Evolutionary conservation across 2,329 filamentous ascomycete species (phyloP).

Genomic region (Colletotrichum plurivorum): DNA sequence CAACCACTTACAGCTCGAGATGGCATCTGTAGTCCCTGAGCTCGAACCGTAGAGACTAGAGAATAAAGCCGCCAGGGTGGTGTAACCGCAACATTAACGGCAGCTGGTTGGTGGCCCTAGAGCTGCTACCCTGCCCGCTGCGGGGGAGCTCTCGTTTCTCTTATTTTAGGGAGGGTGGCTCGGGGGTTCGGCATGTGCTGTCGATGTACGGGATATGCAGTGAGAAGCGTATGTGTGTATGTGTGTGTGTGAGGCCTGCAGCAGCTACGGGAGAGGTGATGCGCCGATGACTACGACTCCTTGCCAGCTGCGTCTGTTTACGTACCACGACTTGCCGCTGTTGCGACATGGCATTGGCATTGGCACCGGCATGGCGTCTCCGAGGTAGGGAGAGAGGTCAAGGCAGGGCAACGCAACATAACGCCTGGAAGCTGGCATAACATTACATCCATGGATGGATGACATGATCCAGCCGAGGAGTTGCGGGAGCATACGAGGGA

Average conservation of each 20-base stretch:
- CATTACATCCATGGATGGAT: constrained; percentile 4
- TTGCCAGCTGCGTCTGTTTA: constrained; percentile 30
- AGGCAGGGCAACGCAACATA: constrained; percentile 26
- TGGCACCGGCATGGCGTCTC: constrained; percentile 9
- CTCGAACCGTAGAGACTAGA: too few species aligned
- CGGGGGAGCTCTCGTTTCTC: constrained; percentile 18
- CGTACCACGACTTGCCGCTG: constrained; percentile 16
- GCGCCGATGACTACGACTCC: constrained; percentile 35
- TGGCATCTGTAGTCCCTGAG: too few species aligned
- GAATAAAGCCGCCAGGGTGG: too few species aligned
- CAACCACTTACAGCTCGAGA: background rate
- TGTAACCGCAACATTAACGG: too few species aligned
- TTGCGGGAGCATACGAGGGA: constrained; percentile 1
- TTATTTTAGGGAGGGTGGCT: background rate
- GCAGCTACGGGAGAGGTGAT: constrained; percentile 31
- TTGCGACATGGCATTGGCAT: constrained; percentile 13
- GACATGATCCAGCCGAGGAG: constrained; percentile 9
- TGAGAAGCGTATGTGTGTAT: background rate
- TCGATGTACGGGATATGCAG: constrained; percentile 5
- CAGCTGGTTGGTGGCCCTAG: background rate
- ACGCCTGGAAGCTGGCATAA: background rate
- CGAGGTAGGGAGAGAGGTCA: constrained; percentile 33
- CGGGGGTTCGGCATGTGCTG: constrained; percentile 38
- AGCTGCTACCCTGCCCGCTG: constrained; percentile 31
- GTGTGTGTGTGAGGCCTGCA: constrained; percentile 23